phyloP scores from a whole-genome alignment of 2,329 filamentous ascomycete genomes.

The Rhexocercosporidium sp. region DNA sequence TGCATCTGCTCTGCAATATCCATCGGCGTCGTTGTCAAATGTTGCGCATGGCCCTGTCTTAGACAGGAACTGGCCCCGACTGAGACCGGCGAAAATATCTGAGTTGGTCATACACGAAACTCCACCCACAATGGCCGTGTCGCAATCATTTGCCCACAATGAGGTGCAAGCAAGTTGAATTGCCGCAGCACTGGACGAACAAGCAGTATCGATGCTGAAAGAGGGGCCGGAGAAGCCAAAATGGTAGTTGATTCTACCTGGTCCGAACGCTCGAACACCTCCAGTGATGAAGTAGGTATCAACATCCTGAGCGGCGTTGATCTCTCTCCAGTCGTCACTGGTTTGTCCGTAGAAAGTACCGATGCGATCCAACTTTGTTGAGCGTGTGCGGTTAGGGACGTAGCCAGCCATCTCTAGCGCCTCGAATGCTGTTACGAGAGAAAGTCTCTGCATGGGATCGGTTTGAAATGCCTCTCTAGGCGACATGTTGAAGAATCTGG shows the following conservation, averaged over 20 bases:
- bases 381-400: conserved; percentile 49
- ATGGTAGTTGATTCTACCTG: conserved; percentile 47
- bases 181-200: conserved; percentile 47
- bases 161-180: conserved; percentile 41
- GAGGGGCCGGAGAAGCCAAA: conserved; percentile 51
- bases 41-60: conserved; percentile 53
- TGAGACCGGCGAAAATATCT: conserved; percentile 41
- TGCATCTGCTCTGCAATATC: conserved; percentile 59
- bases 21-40: conserved; percentile 55
- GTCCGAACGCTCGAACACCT: conserved; percentile 41
- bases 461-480: conserved; percentile 80
- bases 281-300: conserved; percentile 43
- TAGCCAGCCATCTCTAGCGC: conserved; percentile 83
- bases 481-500: conserved; percentile 88
- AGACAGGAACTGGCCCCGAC: conserved; percentile 41
- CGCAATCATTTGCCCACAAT: conserved; percentile 39
- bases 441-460: conserved; percentile 80
- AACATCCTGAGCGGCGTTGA: conserved; percentile 41
- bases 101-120: conserved; percentile 40
- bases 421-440: conserved; percentile 78
- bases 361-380: conserved; percentile 49
- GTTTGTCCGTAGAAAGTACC: conserved; percentile 43
- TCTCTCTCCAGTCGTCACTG: conserved; percentile 42
- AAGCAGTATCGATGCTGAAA: conserved; percentile 49
- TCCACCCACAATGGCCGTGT: conserved; percentile 42